phyloP scores from a whole-genome alignment of 202 grass and related monocot species.

The Eragrostis tef region DNA sequence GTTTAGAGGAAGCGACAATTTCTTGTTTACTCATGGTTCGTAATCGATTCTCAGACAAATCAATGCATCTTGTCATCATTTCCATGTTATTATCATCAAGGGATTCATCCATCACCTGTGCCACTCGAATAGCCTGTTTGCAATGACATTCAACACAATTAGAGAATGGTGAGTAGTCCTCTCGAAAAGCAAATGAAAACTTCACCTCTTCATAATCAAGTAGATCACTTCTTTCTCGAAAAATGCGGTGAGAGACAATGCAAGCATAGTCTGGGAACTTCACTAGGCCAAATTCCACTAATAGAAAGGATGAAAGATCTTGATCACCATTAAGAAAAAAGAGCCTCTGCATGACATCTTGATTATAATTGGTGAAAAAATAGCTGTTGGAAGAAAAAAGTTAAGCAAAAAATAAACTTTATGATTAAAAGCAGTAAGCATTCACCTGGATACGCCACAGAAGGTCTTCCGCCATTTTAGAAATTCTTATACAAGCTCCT shows the following conservation, averaged over 20 bases:
- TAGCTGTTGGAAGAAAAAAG: no score
- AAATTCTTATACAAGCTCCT: constrained; percentile 74
- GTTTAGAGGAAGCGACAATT: constrained; percentile 40
- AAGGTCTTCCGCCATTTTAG: constrained; percentile 68
- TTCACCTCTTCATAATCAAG: constrained; percentile 83
- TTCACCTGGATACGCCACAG: constrained; percentile 83
- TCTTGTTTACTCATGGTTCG: constrained; percentile 49
- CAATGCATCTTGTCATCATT: constrained; percentile 75
- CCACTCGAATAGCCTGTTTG: constrained; percentile 85
- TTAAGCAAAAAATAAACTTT: no score
- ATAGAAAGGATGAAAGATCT: constrained; percentile 88
- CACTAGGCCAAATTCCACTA: constrained; percentile 84
- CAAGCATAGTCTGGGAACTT: constrained; percentile 83
- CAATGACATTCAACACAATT: constrained; percentile 21
- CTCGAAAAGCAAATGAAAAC: constrained; percentile 20
- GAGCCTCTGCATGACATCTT: constrained; percentile 64
- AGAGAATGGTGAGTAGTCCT: constrained; percentile 7
- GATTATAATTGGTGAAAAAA: constrained; percentile 41
- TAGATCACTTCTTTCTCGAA: constrained; percentile 67
- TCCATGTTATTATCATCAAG: constrained; percentile 74
- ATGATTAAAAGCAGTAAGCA: constrained; percentile 12
- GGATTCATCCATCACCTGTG: constrained; percentile 86
- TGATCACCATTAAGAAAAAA: constrained; percentile 96
- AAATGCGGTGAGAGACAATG: constrained; percentile 60
- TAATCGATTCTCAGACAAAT: constrained; percentile 70